phyloP scores from a whole-genome alignment of 768 basidiomycete genomes.

The Terana coerulea region DNA sequence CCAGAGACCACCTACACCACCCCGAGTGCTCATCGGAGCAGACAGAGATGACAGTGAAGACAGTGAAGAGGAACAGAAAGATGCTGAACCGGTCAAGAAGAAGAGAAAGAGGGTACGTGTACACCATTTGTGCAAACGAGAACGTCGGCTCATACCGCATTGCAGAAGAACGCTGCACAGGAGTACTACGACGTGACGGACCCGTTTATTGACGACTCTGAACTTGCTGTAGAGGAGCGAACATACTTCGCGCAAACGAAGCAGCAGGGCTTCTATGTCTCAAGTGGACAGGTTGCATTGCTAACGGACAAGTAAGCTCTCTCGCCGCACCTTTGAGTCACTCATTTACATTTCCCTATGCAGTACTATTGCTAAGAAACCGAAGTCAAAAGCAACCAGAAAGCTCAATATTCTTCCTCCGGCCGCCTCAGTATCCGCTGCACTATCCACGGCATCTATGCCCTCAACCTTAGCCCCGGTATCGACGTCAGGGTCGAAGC shows the following conservation, averaged over 20 bases:
- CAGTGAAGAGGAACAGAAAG: conserved; percentile 37
- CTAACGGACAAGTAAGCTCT: conserved; percentile 64
- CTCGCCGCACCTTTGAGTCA: conserved; percentile 15
- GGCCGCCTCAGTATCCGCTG: conserved; percentile 25
- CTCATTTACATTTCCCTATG: not conserved
- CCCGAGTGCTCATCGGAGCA: conserved; percentile 32
- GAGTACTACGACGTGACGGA: conserved; percentile 91
- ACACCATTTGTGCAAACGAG: conserved; percentile 11
- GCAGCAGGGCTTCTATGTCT: conserved; percentile 92
- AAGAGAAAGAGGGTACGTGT: conserved; percentile 23
- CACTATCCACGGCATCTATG: conserved; percentile 20
- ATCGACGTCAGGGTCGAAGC: conserved; percentile 8
- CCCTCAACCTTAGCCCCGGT: conserved; percentile 14
- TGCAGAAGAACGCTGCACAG: conserved; percentile 50
- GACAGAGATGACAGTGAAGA: conserved; percentile 57
- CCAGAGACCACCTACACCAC: conserved; percentile 58
- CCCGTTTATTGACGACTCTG: conserved; percentile 97
- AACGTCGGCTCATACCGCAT: not conserved
- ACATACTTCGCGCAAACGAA: conserved; percentile 89
- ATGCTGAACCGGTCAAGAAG: conserved; percentile 37
- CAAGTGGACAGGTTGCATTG: conserved; percentile 81
- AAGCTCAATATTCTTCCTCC: conserved; percentile 36
- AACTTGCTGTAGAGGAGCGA: conserved; percentile 85
- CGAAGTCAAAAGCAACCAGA: conserved; percentile 47
- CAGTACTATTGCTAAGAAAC: conserved; percentile 61